These are phyloP conservation scores for Penicillium canescens DNA, from an alignment of 495 filamentous ascomycete species.

Conservation along the genomic window DNA sequence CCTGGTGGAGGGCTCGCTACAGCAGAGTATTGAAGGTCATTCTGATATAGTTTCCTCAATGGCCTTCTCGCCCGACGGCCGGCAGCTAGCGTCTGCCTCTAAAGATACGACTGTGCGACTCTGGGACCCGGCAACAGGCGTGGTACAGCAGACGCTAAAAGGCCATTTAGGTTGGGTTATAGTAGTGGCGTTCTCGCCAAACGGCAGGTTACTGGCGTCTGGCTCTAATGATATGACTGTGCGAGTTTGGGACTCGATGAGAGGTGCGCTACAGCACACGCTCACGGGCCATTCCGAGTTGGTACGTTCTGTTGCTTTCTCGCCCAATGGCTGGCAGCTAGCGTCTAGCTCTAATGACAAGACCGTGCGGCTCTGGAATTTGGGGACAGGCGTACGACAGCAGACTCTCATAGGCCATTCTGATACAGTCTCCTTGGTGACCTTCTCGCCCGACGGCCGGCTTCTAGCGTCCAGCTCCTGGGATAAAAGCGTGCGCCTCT, in stretches of 20 bases:
- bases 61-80: neutral
- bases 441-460: neutral
- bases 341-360: conserved; percentile 16
- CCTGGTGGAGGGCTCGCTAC: no score
- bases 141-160: neutral
- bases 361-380: neutral
- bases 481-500: neutral
- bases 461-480: no score
- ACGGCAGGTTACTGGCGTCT: conserved; percentile 17
- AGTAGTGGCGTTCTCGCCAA: conserved; percentile 27
- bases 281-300: conserved; percentile 17
- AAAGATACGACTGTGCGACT: no score
- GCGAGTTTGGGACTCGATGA: conserved; percentile 28
- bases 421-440: neutral
- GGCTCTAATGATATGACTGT: conserved; percentile 16
- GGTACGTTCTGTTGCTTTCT: conserved; percentile 27
- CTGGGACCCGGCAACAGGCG: no score
- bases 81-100: no score
- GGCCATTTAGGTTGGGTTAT: neutral
- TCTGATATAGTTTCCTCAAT: no score
- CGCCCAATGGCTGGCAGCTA: conserved; percentile 20
- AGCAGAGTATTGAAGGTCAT: no score
- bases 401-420: neutral
- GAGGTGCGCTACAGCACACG: neutral
- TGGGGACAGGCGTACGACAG: no score